Base-by-base conservation (phyloP, 2,329 filamentous ascomycete genomes). In the Penicillium thymicola region DNA sequence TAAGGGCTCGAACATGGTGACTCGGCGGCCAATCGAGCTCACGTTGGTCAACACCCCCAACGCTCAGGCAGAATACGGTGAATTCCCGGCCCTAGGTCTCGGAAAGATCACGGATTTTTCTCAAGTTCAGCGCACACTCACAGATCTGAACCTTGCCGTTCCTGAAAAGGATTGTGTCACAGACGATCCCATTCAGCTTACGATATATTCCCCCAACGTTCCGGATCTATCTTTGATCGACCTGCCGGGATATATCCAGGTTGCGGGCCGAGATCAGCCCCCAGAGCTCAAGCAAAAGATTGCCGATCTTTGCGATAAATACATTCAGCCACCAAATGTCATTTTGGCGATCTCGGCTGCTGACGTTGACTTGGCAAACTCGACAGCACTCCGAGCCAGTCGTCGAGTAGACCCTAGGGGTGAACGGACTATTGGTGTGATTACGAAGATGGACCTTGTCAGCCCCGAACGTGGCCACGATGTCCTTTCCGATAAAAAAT, bases 1-100 rank as follows among this genome's bases (percentile, higher is more conserved):
- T 6, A 99, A 99, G 75, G 94, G 94, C n/a, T 87, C 88, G 41
- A 99, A 99, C 69, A 99, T 99, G 94, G 94, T 99, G 48, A 99
- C 94, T 9, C 84, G 95, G 40, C 83, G 94, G 58, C 94, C 94
- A 0, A 99, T 99, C 70, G 94, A 99, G 75, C 82, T 99, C 54
- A 99, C 94, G 0, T 83, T 99, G 6, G 87, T 99, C 75, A 97
- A 99, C 75, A 97, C 93, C 0, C 93, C 93, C 0, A 88, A 92
- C 55, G 87, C 90, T 1, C 84, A 86, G 43, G 85, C 89, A 2
- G 94, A 99, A 71, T 99, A 96, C 72, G 94, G 92, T 70, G 94
- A 99, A 73, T 99, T 99, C 64, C 92, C 94, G 1, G 90, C 95
- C 41, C 82, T 99, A 3, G 92, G 93, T 0, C 78, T 99, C 16